Evolutionary conservation across 805 yeast species (phyloP).

Genomic region (Metschnikowia peoriensis): DNA sequence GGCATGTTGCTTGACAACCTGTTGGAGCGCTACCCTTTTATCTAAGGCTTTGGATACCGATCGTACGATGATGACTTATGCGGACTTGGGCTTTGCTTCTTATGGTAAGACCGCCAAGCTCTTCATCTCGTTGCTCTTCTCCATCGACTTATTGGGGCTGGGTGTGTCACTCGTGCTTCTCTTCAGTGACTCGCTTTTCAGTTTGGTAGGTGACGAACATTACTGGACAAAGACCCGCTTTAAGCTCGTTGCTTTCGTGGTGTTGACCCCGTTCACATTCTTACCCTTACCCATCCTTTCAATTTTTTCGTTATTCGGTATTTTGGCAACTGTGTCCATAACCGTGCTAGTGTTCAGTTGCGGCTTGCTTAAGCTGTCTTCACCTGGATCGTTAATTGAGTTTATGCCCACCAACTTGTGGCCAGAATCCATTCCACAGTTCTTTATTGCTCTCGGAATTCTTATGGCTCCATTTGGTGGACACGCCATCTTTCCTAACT

Average conservation of each 20-base stretch:
- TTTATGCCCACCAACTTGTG: slow-evolving; percentile 66
- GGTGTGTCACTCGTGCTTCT: slow-evolving; percentile 80
- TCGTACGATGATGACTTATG: slow-evolving; percentile 29
- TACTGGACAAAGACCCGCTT: slow-evolving; percentile 47
- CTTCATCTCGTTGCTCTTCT: slow-evolving; percentile 68
- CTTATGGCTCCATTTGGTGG: slow-evolving; percentile 85
- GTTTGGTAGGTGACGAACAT: slow-evolving; percentile 27
- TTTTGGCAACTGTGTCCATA: slow-evolving; percentile 64
- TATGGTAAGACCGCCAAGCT: slow-evolving; percentile 60
- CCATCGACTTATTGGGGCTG: slow-evolving; percentile 74
- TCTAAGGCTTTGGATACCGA: slow-evolving; percentile 26
- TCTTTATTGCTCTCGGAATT: slow-evolving; percentile 62
- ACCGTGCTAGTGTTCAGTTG: slow-evolving; percentile 56
- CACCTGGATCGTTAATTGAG: slow-evolving; percentile 73
- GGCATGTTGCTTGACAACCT: slow-evolving; percentile 64
- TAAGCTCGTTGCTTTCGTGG: slow-evolving; percentile 65
- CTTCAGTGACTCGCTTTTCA: slow-evolving; percentile 77
- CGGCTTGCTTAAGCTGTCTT: slow-evolving; percentile 56
- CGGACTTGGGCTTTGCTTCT: slow-evolving; percentile 29
- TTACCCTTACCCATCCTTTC: slow-evolving; percentile 74
- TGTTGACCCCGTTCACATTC: slow-evolving; percentile 79
- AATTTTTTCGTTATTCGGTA: slow-evolving; percentile 67
- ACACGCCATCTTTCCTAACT: slow-evolving; percentile 75
- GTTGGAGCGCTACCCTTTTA: slow-evolving; percentile 71
- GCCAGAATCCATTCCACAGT: slow-evolving; percentile 54